Conservation (phyloP, 2,329 filamentous ascomycete species). For the Aspergillus chevalieri region DNA sequence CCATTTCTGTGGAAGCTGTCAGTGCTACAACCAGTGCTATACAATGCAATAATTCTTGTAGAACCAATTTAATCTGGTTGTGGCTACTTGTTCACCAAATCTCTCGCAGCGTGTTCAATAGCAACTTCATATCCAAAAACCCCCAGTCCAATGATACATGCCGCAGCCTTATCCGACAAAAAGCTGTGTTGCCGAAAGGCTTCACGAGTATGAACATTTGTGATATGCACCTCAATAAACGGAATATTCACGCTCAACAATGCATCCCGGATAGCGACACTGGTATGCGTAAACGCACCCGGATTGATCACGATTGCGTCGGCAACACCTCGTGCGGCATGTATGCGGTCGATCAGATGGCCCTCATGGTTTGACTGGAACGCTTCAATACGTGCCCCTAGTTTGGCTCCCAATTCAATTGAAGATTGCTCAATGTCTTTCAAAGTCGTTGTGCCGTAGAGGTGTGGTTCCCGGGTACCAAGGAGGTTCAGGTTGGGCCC, state of each 20-base stretch:
- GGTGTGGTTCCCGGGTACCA: constrained; percentile 64
- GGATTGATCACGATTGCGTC: constrained; percentile 68
- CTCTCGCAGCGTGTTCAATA: constrained; percentile 46
- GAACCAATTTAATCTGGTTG: too few relatives aligned
- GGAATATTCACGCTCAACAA: constrained; percentile 62
- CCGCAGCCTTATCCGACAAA: constrained; percentile 68
- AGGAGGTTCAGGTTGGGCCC: constrained; percentile 80
- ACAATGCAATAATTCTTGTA: too few relatives aligned
- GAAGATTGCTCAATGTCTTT: constrained; percentile 52
- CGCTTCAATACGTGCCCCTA: constrained; percentile 48
- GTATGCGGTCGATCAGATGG: constrained; percentile 66
- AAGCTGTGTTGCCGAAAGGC: constrained; percentile 63
- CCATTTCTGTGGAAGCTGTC: too few relatives aligned
- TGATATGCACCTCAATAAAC: constrained; percentile 72
- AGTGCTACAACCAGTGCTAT: too few relatives aligned
- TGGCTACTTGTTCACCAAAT: constrained; percentile 14
- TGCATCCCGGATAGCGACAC: constrained; percentile 69
- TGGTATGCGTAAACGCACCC: constrained; percentile 69
- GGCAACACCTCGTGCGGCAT: constrained; percentile 53
- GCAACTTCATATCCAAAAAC: constrained; percentile 57
- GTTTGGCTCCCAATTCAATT: constrained; percentile 43
- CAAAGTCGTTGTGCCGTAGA: constrained; percentile 68
- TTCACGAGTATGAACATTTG: constrained; percentile 68
- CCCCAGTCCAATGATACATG: constrained; percentile 65
- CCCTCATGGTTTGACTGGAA: constrained; percentile 79